phyloP scores from a whole-genome alignment of 2,329 filamentous ascomycete genomes.

The Scytalidium lignicola region DNA sequence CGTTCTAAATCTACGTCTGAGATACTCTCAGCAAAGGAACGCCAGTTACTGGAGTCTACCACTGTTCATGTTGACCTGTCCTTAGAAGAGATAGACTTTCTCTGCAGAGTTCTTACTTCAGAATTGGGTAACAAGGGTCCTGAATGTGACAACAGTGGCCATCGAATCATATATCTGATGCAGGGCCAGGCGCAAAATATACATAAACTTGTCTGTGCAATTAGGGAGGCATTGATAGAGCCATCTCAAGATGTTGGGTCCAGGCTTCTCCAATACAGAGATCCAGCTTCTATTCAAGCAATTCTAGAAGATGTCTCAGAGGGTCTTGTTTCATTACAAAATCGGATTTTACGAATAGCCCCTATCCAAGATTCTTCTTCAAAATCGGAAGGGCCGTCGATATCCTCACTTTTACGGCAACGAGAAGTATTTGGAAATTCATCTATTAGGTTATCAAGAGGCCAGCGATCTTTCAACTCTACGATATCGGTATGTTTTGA shows the following conservation, averaged over 20 bases:
- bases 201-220: not conserved
- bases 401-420: conserved; percentile 15
- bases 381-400: not conserved
- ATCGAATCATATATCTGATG: conserved; percentile 3
- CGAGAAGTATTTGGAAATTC: conserved; percentile 20
- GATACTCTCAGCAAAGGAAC: not conserved
- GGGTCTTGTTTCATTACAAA: conserved; percentile 2
- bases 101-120: not conserved
- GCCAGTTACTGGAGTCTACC: not conserved
- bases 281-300: conserved; percentile 21
- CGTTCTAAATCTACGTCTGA: not conserved
- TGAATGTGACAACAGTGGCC: not conserved
- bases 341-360: conserved; percentile 3
- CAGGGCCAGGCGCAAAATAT: conserved; percentile 2
- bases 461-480: conserved; percentile 15
- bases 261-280: conserved; percentile 52
- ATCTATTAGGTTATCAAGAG: conserved; percentile 9
- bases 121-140: not conserved
- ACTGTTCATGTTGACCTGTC: conserved; percentile 15
- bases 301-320: conserved; percentile 15
- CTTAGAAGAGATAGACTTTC: conserved; percentile 9
- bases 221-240: conserved; percentile 3
- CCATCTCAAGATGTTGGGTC: conserved; percentile 34
- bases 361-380: not conserved
- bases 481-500: conserved; percentile 31